Evolutionary conservation across 306 rosid genomes (phyloP).

Genomic region (Notholithocarpus densiflorus): DNA sequence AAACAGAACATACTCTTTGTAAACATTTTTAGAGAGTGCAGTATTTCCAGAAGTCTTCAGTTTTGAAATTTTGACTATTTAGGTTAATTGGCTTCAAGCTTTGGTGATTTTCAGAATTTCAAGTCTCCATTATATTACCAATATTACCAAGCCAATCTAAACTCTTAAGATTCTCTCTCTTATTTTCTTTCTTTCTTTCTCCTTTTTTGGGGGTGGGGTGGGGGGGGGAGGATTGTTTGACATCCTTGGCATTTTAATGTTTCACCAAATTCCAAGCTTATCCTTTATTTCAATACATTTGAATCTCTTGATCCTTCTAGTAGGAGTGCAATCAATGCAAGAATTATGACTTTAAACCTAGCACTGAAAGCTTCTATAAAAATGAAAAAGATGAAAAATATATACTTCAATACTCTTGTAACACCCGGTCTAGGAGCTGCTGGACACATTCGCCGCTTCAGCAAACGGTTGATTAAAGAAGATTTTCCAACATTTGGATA

Average conservation of each 20-base stretch:
- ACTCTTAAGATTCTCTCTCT: background rate
- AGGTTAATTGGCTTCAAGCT: background rate
- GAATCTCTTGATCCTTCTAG: background rate
- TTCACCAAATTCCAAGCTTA: background rate
- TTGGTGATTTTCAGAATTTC: background rate
- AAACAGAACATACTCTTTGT: background rate
- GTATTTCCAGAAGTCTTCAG: background rate
- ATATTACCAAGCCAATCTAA: background rate
- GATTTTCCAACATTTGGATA: slow-evolving; percentile 97
- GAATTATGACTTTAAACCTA: background rate
- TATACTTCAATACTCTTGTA: slow-evolving; percentile 76
- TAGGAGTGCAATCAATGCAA: background rate
- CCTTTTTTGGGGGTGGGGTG: background rate
- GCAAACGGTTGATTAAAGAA: slow-evolving; percentile 78
- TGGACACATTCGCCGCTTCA: slow-evolving; percentile 84
- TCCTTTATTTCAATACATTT: background rate
- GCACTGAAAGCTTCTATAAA: background rate
- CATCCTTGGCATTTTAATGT: slow-evolving; percentile 8
- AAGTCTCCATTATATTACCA: slow-evolving; percentile 2
- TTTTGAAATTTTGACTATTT: background rate
- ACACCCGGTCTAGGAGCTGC: slow-evolving; percentile 99
- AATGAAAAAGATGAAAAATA: slow-evolving; percentile 16
- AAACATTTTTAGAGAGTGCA: slow-evolving; percentile 11
- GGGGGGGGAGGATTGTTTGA: background rate
- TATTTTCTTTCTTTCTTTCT: background rate